A percentile compares a stretch with the other conserved stretches of the same genome.
Evolutionary conservation across 352 stramenopile species (phyloP).

Genomic region (Globisporangium cylindrosporum): DNA sequence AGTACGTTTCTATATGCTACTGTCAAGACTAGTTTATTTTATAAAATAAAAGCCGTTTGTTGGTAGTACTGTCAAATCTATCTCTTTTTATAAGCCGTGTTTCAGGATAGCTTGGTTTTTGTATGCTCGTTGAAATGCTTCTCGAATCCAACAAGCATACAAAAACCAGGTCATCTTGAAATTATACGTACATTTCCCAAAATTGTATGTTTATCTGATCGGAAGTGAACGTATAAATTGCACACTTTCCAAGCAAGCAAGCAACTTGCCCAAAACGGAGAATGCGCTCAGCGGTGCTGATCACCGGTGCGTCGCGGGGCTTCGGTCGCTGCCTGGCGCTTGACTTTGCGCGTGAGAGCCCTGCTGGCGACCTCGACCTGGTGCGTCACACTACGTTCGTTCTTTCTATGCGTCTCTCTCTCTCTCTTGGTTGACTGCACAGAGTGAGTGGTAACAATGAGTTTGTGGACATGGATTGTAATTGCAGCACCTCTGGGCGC

Average conservation of each 20-base stretch:
- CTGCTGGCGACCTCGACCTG: constrained; percentile 40
- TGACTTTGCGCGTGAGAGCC: constrained; percentile 53
- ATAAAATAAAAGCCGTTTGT: too few relatives aligned
- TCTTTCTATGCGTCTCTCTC: not conserved
- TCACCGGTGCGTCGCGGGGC: constrained; percentile 84
- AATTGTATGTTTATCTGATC: too few relatives aligned
- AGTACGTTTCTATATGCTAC: not conserved
- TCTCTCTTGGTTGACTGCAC: not conserved
- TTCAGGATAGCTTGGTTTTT: not conserved
- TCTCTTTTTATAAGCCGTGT: not conserved
- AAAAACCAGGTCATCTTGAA: not conserved
- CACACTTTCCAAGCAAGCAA: not conserved
- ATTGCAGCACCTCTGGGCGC: constrained; percentile 53
- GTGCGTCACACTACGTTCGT: constrained; percentile 23
- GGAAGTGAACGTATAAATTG: too few relatives aligned
- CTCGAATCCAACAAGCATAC: not conserved
- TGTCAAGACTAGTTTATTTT: too few relatives aligned
- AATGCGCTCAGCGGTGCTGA: constrained; percentile 38
- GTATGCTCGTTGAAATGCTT: not conserved
- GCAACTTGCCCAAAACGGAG: not conserved
- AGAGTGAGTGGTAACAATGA: not conserved
- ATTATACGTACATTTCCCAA: too few relatives aligned
- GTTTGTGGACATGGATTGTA: not conserved
- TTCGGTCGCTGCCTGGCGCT: constrained; percentile 75
- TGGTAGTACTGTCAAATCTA: not conserved